Conservation (phyloP, 768 basidiomycete species). For the Baorangia bicolor region DNA sequence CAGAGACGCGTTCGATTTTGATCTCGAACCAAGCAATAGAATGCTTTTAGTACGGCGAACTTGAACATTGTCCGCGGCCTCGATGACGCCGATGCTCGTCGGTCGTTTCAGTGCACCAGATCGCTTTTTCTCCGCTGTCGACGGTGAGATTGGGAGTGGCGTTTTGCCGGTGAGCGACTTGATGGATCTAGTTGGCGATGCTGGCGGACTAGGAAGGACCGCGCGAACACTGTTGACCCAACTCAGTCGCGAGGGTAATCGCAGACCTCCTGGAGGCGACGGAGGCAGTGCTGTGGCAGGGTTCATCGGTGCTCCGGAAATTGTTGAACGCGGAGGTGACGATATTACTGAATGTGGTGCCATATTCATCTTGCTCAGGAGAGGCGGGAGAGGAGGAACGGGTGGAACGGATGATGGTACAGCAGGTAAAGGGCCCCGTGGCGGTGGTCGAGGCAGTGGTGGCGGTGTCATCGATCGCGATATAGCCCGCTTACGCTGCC, state of each 20-base stretch:
- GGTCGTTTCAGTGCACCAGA: constrained; percentile 21
- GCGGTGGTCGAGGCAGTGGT: constrained; percentile 27
- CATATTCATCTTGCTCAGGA: constrained; percentile 15
- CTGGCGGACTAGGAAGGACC: constrained; percentile 31
- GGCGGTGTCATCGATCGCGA: constrained; percentile 29
- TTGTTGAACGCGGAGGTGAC: constrained; percentile 12
- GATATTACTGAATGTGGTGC: not conserved
- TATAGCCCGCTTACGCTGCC: constrained; percentile 19
- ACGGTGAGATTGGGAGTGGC: not conserved
- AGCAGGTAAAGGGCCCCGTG: constrained; percentile 30
- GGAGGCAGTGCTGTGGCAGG: constrained; percentile 21
- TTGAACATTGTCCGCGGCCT: constrained; percentile 26
- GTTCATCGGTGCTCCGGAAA: not conserved
- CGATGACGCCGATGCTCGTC: constrained; percentile 30
- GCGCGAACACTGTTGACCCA: constrained; percentile 28
- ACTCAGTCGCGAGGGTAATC: constrained; percentile 32
- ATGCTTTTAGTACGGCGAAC: constrained; percentile 34
- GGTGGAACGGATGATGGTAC: constrained; percentile 25
- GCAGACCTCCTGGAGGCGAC: constrained; percentile 30
- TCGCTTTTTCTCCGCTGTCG: constrained; percentile 7
- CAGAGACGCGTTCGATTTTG: constrained; percentile 23
- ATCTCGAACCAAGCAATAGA: constrained; percentile 27
- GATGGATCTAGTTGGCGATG: constrained; percentile 24
- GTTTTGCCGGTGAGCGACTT: constrained; percentile 10
- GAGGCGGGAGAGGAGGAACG: constrained; percentile 29